These are phyloP conservation scores for Colletotrichum trifolii DNA, from an alignment of 2,329 filamentous ascomycete genomes.

Conservation along the genomic window DNA sequence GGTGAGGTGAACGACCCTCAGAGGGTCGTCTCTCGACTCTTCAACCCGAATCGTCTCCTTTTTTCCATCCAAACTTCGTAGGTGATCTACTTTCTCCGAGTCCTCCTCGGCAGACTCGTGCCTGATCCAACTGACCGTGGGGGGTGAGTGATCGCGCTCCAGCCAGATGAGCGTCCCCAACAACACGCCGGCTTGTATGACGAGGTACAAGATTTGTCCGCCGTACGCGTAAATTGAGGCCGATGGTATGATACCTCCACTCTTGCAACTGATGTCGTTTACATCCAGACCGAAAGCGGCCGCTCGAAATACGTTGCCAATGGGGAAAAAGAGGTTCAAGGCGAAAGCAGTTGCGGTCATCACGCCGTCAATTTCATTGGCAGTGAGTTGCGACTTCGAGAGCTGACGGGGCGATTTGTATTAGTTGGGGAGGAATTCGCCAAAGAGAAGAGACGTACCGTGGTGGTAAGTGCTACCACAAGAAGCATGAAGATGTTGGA, in stretches of 20 bases:
- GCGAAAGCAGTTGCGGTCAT: conserved; percentile 7
- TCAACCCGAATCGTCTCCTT: conserved; percentile 45
- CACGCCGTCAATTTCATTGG: neutral
- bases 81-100: neutral
- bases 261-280: neutral
- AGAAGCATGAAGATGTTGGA: neutral
- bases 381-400: neutral
- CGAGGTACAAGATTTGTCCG: conserved; percentile 75
- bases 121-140: neutral
- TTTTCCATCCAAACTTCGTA: neutral
- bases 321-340: conserved; percentile 1
- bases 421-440: neutral
- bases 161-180: conserved; percentile 73
- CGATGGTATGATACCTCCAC: neutral
- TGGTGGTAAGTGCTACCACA: neutral
- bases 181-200: conserved; percentile 69
- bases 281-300: neutral
- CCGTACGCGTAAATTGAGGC: conserved; percentile 62
- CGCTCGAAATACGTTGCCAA: conserved; percentile 5
- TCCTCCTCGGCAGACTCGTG: neutral
- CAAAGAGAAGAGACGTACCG: neutral
- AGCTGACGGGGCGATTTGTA: neutral
- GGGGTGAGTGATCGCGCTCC: conserved; percentile 60
- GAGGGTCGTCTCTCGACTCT: conserved; percentile 46
- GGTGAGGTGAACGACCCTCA: conserved; percentile 75